Evolutionary conservation across 1,284 basidiomycete species (phyloP).

Genomic region (Moesziomyces antarcticus): DNA sequence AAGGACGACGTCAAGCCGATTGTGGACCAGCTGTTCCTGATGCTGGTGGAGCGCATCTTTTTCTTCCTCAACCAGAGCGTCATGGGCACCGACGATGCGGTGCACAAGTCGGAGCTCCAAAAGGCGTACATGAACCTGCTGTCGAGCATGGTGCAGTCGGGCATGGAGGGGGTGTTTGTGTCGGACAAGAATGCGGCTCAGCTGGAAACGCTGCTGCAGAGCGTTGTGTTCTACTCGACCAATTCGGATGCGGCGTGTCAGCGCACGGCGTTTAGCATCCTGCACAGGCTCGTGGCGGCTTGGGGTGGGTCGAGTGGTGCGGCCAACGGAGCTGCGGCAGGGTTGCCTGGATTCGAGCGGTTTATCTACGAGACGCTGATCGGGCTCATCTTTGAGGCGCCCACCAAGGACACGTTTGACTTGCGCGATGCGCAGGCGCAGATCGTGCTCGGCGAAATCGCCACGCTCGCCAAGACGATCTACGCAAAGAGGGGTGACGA

Average conservation of each 20-base stretch:
- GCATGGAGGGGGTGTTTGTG: constrained; percentile 84
- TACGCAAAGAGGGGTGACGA: constrained; percentile 83
- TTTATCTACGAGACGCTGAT: constrained; percentile 91
- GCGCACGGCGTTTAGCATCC: constrained; percentile 83
- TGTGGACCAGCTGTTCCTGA: constrained; percentile 88
- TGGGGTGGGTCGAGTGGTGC: constrained; percentile 74
- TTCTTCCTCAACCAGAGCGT: constrained; percentile 83
- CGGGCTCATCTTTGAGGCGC: constrained; percentile 83
- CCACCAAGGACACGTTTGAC: constrained; percentile 83
- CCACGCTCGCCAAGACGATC: constrained; percentile 79
- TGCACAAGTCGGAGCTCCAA: constrained; percentile 86
- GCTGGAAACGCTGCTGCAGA: constrained; percentile 81
- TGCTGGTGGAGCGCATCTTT: constrained; percentile 85
- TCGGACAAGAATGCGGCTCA: constrained; percentile 85
- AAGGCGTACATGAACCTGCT: constrained; percentile 88
- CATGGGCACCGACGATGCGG: constrained; percentile 88
- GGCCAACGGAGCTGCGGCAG: constrained; percentile 31
- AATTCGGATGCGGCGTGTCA: constrained; percentile 72
- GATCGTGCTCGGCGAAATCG: constrained; percentile 43
- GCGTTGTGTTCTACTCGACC: constrained; percentile 71
- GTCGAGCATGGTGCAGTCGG: constrained; percentile 79
- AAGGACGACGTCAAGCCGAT: constrained; percentile 87
- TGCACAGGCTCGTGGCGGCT: constrained; percentile 76
- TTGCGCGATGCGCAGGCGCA: constrained; percentile 81
- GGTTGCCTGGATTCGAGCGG: constrained; percentile 86